phyloP scores from a whole-genome alignment of 169 alveolate genomes.

The Plasmodium adleri region DNA sequence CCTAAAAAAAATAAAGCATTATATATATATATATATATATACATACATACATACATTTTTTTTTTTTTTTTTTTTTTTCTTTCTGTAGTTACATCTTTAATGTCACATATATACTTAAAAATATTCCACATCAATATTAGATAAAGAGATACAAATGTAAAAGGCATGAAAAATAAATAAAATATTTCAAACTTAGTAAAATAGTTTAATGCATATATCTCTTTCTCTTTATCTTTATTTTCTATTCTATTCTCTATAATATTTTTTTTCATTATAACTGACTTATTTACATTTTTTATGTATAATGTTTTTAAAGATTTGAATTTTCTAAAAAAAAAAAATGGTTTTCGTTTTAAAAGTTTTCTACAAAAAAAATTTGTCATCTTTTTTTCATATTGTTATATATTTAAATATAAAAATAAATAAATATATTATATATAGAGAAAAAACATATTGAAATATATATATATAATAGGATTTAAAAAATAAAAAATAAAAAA shows the following conservation, averaged over 20 bases:
- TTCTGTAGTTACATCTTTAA: slow-evolving; percentile 30
- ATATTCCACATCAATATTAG: slow-evolving; percentile 42
- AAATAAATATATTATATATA: too few species aligned
- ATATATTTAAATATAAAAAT: too few species aligned
- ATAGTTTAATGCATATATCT: slow-evolving; percentile 18
- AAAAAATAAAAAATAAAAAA: slow-evolving; percentile 3
- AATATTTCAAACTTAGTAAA: slow-evolving; percentile 51
- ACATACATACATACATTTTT: neutral
- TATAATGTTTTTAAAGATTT: slow-evolving; percentile 4
- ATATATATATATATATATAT: neutral
- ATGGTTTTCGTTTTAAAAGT: slow-evolving; percentile 17
- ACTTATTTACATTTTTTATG: neutral
- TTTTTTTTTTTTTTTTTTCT: slow-evolving; percentile 1
- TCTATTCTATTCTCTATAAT: neutral
- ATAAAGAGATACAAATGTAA: slow-evolving; percentile 42
- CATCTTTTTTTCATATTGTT: slow-evolving; percentile 20
- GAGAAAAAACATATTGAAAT: too few species aligned
- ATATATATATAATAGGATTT: neutral
- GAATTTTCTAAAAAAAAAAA: slow-evolving; percentile 1
- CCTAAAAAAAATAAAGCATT: slow-evolving; percentile 11
- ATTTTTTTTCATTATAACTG: slow-evolving; percentile 12
- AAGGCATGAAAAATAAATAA: slow-evolving; percentile 45
- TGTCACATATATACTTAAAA: slow-evolving; percentile 59
- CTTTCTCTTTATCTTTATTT: slow-evolving; percentile 7
- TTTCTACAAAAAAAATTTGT: slow-evolving; percentile 24